Conservation (phyloP, 2,329 filamentous ascomycete species). For the Amesomyces nigricolor region DNA sequence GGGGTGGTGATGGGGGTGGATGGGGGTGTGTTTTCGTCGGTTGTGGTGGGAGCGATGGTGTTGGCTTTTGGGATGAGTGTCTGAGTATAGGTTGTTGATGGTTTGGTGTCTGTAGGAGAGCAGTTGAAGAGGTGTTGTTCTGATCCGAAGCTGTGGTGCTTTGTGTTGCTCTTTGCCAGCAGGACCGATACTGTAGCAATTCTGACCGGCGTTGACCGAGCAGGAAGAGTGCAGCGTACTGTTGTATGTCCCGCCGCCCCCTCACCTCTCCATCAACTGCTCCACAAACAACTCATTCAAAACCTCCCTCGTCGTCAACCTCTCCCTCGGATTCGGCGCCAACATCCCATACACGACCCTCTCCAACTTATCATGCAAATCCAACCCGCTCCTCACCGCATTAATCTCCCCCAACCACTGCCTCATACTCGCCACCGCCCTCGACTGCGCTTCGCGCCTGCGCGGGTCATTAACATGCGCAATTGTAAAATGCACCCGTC, state of each 20-base stretch:
- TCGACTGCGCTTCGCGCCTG: slow-evolving; percentile 26
- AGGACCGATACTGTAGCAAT: no score
- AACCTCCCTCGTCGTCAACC: slow-evolving; percentile 50
- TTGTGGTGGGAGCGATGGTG: slow-evolving; percentile 35
- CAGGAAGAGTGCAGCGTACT: no score
- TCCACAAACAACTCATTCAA: slow-evolving; percentile 39
- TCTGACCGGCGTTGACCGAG: no score
- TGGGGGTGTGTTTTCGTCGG: slow-evolving; percentile 30
- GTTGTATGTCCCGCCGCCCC: background rate
- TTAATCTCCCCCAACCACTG: slow-evolving; percentile 51
- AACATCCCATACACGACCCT: slow-evolving; percentile 50
- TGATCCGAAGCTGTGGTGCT: no score
- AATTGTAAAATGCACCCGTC: slow-evolving; percentile 54
- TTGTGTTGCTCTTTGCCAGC: no score
- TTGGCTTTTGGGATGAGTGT: slow-evolving; percentile 36
- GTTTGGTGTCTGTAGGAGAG: no score
- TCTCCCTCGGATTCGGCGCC: slow-evolving; percentile 43
- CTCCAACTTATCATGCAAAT: slow-evolving; percentile 45
- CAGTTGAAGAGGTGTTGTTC: no score
- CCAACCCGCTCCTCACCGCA: slow-evolving; percentile 42
- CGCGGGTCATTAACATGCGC: slow-evolving; percentile 49
- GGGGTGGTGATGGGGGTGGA: slow-evolving; percentile 23
- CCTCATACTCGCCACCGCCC: slow-evolving; percentile 48
- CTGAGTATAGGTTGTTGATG: slow-evolving; percentile 19
- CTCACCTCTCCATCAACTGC: slow-evolving; percentile 26